Percentiles rank a stretch among this genome's conserved stretches.
phyloP scores from a whole-genome alignment of 2,329 filamentous ascomycete species.

The Colletotrichum zoysiae region DNA sequence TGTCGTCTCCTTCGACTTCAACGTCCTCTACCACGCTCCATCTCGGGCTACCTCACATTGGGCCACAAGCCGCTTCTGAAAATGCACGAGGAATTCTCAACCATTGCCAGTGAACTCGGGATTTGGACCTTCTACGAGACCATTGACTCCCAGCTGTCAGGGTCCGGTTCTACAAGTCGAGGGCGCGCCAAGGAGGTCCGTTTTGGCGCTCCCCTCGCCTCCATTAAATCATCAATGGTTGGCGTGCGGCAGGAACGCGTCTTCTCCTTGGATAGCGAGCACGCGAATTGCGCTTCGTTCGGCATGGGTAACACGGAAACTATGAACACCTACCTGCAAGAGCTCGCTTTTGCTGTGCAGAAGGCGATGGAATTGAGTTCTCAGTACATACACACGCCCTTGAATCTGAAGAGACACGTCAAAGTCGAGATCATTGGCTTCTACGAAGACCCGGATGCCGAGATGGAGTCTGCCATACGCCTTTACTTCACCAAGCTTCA shows the following conservation, averaged over 20 bases:
- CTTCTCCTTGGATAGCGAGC: conserved; percentile 66
- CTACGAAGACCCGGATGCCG: conserved; percentile 65
- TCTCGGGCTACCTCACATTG: conserved; percentile 64
- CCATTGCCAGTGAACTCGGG: conserved; percentile 68
- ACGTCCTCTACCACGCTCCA: conserved; percentile 61
- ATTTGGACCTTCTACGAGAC: conserved; percentile 76
- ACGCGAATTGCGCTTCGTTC: conserved; percentile 67
- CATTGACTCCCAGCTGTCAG: conserved; percentile 68
- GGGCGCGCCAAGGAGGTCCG: conserved; percentile 60
- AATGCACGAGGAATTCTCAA: conserved; percentile 67
- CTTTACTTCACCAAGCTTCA: conserved; percentile 65
- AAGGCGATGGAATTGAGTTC: conserved; percentile 54
- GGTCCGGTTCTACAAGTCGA: conserved; percentile 51
- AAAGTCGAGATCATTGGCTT: conserved; percentile 71
- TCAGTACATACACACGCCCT: conserved; percentile 55
- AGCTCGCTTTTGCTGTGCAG: conserved; percentile 52
- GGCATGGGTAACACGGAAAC: conserved; percentile 63
- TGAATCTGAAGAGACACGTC: conserved; percentile 65
- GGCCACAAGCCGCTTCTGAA: conserved; percentile 62
- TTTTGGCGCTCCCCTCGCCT: conserved; percentile 70
- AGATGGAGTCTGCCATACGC: conserved; percentile 55
- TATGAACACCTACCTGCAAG: conserved; percentile 51
- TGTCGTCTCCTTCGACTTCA: conserved; percentile 64
- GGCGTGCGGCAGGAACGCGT: conserved; percentile 65
- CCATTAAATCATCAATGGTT: conserved; percentile 66